These are phyloP conservation scores for Ajuga chamaepitys DNA, from an alignment of 257 asterid genomes.

Conservation along the genomic window DNA sequence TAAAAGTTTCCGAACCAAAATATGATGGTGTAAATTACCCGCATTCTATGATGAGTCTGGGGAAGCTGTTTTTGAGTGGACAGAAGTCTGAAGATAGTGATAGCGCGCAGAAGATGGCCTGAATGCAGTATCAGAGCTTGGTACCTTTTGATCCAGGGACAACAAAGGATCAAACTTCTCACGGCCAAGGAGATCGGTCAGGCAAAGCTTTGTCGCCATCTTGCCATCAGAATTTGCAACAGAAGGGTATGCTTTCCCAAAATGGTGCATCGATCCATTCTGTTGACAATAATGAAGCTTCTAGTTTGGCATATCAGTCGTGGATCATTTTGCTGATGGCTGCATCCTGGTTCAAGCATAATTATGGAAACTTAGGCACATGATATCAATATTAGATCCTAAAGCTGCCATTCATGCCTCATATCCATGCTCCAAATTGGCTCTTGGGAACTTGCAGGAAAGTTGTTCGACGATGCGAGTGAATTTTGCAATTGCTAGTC, in stretches of 20 bases:
- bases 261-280: conserved; percentile 16
- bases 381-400: conserved; percentile 21
- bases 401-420: conserved; percentile 14
- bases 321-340: conserved; percentile 36
- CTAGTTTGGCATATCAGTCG: conserved; percentile 20
- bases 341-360: conserved; percentile 46
- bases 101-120: too few relatives aligned
- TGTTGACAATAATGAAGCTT: conserved; percentile 18
- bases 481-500: conserved; percentile 25
- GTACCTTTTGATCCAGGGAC: too few relatives aligned
- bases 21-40: too few relatives aligned
- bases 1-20: too few relatives aligned
- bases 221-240: background rate
- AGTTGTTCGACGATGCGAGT: conserved; percentile 27
- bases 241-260: conserved; percentile 16
- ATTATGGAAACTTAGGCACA: conserved; percentile 33
- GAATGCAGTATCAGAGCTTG: too few relatives aligned
- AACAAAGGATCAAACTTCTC: too few relatives aligned
- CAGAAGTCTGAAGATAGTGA: conserved; percentile 1
- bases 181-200: too few relatives aligned
- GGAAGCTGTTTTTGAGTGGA: background rate
- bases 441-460: conserved; percentile 23
- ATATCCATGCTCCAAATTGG: conserved; percentile 23
- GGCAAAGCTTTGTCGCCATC: too few relatives aligned
- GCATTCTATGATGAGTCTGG: background rate